Conservation (phyloP, 164 flowering plant species). For the Macadamia tetraphylla region DNA sequence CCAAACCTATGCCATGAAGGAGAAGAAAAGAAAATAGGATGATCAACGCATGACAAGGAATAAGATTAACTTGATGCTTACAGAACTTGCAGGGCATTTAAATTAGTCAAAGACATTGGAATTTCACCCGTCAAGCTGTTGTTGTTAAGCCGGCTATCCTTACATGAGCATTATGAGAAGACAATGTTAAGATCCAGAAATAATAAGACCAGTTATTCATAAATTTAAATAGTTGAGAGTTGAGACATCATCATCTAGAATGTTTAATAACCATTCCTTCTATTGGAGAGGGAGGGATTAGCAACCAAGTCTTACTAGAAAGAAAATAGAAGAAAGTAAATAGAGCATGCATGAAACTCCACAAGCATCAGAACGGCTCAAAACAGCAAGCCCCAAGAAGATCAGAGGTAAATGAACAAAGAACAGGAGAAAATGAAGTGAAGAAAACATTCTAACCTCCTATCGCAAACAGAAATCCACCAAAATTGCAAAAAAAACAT, state of each 20-base stretch:
- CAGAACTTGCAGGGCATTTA: conserved; percentile 57
- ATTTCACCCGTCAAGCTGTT: conserved; percentile 50
- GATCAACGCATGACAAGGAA: neutral
- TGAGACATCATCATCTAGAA: neutral
- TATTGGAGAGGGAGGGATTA: too few relatives aligned
- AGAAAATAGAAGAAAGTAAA: too few relatives aligned
- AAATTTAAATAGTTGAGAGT: neutral
- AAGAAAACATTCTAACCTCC: too few relatives aligned
- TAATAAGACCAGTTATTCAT: neutral
- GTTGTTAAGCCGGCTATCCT: conserved; percentile 72
- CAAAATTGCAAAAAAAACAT: too few relatives aligned
- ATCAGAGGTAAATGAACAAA: too few relatives aligned
- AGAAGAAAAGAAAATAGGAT: neutral
- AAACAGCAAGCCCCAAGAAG: too few relatives aligned
- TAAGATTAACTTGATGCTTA: conserved; percentile 26
- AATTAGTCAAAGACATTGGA: conserved; percentile 51
- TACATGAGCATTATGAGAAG: conserved; percentile 24
- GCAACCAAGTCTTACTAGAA: too few relatives aligned
- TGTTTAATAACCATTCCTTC: neutral
- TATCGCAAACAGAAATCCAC: too few relatives aligned
- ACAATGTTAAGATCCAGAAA: neutral
- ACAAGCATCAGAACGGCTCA: too few relatives aligned
- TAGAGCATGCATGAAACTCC: too few relatives aligned
- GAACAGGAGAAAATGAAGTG: too few relatives aligned
- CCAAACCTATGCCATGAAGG: neutral